phyloP scores from a whole-genome alignment of 2,329 filamentous ascomycete genomes.

The Helotiales sp. region DNA sequence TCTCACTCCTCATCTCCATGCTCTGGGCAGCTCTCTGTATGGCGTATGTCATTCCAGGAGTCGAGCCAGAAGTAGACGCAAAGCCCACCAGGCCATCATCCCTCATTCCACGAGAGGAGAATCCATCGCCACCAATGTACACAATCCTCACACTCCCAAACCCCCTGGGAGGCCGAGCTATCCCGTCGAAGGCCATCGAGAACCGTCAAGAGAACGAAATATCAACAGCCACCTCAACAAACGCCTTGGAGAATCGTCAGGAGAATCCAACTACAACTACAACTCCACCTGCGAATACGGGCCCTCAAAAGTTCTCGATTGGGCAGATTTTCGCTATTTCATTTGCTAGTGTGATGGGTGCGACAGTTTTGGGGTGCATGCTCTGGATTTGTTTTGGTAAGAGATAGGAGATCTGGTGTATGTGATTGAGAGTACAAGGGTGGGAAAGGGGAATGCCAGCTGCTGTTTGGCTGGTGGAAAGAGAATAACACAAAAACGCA shows the following conservation, averaged over 20 bases:
- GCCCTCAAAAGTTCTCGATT: background rate
- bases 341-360: background rate
- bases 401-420: background rate
- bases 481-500: too few species aligned
- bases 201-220: background rate
- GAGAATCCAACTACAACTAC: background rate
- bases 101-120: background rate
- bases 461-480: too few species aligned
- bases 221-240: background rate
- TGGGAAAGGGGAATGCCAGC: too few species aligned
- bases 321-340: background rate
- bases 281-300: background rate
- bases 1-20: background rate
- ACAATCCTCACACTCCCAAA: background rate
- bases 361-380: background rate
- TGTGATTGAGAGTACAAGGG: background rate
- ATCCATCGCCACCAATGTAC: background rate
- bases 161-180: background rate
- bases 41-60: background rate
- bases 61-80: too few species aligned
- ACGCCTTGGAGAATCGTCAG: background rate
- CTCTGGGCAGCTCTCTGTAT: background rate
- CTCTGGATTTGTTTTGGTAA: background rate
- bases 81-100: background rate
- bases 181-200: background rate